These are phyloP conservation scores for Colletotrichum tofieldiae DNA, from an alignment of 2,329 filamentous ascomycete species.

Conservation along the genomic window DNA sequence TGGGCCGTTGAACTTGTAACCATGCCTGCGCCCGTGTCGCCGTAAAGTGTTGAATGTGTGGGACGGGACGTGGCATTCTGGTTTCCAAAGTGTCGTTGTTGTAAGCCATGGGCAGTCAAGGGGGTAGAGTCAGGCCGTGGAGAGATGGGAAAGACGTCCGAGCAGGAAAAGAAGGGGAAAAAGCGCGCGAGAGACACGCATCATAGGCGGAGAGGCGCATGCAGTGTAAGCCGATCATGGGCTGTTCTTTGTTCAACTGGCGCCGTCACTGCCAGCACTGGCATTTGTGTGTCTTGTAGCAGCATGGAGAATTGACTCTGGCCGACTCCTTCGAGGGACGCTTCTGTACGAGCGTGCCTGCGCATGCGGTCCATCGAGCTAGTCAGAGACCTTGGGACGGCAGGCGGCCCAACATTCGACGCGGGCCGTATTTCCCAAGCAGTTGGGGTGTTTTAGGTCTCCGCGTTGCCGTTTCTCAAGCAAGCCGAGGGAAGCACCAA, in stretches of 20 bases:
- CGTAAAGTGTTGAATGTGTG: conserved; percentile 33
- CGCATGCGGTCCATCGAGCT: background rate
- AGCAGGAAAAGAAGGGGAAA: background rate
- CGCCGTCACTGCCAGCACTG: conserved; percentile 6
- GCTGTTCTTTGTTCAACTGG: conserved; percentile 27
- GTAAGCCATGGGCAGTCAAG: background rate
- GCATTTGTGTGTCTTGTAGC: conserved; percentile 13
- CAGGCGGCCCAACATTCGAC: conserved; percentile 2
- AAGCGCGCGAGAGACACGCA: conserved; percentile 3
- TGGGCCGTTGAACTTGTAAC: conserved; percentile 15
- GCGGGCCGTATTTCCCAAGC: conserved; percentile 1
- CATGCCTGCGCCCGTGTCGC: conserved; percentile 6
- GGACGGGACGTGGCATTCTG: background rate
- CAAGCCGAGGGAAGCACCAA: background rate
- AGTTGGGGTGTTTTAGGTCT: background rate
- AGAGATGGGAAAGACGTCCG: conserved; percentile 1
- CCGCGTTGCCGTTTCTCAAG: background rate
- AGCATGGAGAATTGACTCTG: conserved; percentile 10
- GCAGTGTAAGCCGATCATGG: conserved; percentile 6
- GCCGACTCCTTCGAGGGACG: background rate
- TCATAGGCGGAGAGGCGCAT: conserved; percentile 20
- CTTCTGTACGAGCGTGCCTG: background rate
- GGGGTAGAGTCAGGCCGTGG: conserved; percentile 5
- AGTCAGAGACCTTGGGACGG: background rate
- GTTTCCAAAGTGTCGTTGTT: conserved; percentile 7